These are phyloP conservation scores for Tolypocladium album DNA, from an alignment of 2,329 filamentous ascomycete species.

Conservation along the genomic window DNA sequence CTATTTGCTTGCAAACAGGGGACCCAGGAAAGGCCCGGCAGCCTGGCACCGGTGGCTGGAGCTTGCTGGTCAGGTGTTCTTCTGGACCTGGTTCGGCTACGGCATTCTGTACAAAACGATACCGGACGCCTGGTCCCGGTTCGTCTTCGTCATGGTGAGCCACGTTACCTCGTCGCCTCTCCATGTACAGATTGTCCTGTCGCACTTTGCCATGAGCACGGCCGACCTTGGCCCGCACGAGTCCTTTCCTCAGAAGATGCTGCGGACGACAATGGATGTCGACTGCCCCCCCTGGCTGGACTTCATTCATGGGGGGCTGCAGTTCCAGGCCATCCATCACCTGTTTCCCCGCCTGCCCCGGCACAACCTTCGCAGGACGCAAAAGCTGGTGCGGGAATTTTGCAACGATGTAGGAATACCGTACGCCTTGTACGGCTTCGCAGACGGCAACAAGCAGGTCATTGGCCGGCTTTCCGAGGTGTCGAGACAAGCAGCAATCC, in stretches of 20 bases:
- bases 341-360: conserved; percentile 74
- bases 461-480: conserved; percentile 69
- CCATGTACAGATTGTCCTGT: conserved; percentile 83
- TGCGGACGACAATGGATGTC: conserved; percentile 89
- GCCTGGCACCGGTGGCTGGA: conserved; percentile 82
- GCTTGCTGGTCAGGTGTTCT: conserved; percentile 62
- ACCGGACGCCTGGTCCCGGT: conserved; percentile 56
- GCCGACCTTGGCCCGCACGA: conserved; percentile 73
- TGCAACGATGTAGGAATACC: conserved; percentile 74
- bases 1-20: conserved; percentile 59
- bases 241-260: conserved; percentile 82
- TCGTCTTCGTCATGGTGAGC: conserved; percentile 68
- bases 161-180: conserved; percentile 73
- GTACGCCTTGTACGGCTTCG: conserved; percentile 78
- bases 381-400: conserved; percentile 69
- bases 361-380: conserved; percentile 68
- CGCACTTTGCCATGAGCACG: conserved; percentile 90
- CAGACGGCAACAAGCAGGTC: conserved; percentile 73
- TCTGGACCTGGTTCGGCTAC: conserved; percentile 84
- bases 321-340: conserved; percentile 86
- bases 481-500: conserved; percentile 64
- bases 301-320: conserved; percentile 78
- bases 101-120: conserved; percentile 64
- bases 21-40: conserved; percentile 63
- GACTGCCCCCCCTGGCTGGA: conserved; percentile 83